Evolutionary conservation across 2,329 filamentous ascomycete genomes (phyloP), one percentile per base, ranked within the genome.

Genomic region (Escovopsis weberi): DNA sequence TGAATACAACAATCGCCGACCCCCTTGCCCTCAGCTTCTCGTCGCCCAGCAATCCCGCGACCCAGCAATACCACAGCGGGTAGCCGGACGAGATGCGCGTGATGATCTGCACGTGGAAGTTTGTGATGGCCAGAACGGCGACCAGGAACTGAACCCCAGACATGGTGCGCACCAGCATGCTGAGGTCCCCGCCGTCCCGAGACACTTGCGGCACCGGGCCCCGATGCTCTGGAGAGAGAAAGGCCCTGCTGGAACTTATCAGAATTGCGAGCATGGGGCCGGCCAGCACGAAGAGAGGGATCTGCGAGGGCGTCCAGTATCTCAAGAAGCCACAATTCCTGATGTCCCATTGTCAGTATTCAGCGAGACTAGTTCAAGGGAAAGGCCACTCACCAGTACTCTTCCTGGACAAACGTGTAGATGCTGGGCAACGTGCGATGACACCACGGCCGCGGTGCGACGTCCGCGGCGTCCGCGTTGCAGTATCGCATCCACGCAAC

Each of bases 81-180:
- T 89, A 94, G 0, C 80, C 89, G 0, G 88, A 94, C 2, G 85
- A 82, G 12, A 98, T 72, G 23, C 91, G 77, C 37, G 82, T 94
- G 53, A 96, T 82, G 51, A 98, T 93, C 61, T 98, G 91, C 26
- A 95, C 82, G 57, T 98, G 91, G 56, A 93, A 94, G 48, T 68
- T 85, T 11, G 80, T 85, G 18, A 88, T 61, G 18, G 86, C 84
- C 45, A 89, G 60, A 2, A 75, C 47, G 2, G 82, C 80, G 15
- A 98, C 67, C 4, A 88, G 44, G 1, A 83, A 60, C 59, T 98
- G 89, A 4, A 77, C 74, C 4, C 80, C 61, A 1, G 85, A 85
- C 47, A 94, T 66, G 19, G 74, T 72, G 26, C 61, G 61, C 6
- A 76, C 50, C 9, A 76, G 53, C 5, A 52, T 36, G 6, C 50